Base-by-base conservation (phyloP, 1,284 basidiomycete species). In the Pascua sp. region DNA sequence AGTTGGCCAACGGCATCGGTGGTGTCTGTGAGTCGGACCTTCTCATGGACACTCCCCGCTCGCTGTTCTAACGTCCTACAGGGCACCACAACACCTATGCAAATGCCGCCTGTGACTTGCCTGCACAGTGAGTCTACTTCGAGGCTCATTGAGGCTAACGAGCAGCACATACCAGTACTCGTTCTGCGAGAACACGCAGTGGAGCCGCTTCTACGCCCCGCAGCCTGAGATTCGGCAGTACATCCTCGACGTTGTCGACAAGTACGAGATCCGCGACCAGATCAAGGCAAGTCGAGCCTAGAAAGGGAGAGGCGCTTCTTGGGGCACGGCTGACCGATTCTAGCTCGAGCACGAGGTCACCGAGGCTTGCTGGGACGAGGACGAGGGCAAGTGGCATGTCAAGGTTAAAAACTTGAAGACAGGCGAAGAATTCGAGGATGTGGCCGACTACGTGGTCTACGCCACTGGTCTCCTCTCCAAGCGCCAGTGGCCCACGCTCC, bases 401-500 rank as follows among this genome's bases (percentile, higher is more conserved):
- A 58, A 44, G 11, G 32, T 71, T 42, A 37, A 45, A 16, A 36
- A 54, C 8, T 46, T 48, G 10, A 56, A 54, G 8, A 15, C 40
- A 0, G 63, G 61, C 1, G 11, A 48, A 11, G 46, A 18, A 16
- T 44, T 61, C 17, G 55, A 47, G 9, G 70, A 72, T 53, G 41
- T 38, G 2, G 60, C 59, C 39, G 68, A 73, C 54, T 57, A 71
- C 40, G 57, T 72, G 53, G 59, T 65, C 51, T 71, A 72, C 56
- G 67, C 64, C n/a, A 56, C 53, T 5, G 72, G 70, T 8, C 42
- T 57, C 8, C 41, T 57, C 11, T 60, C 55, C 50, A 55, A 59
- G 4, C 70, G 68, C 54, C 63, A 59, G 42, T 73, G 70, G 72
- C 67, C 69, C 32, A 59, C 65, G 48, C 67, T 70, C 45, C 64